Evolutionary conservation across 2,329 filamentous ascomycete genomes (phyloP).

Genomic region (Epichloe gansuensis): DNA sequence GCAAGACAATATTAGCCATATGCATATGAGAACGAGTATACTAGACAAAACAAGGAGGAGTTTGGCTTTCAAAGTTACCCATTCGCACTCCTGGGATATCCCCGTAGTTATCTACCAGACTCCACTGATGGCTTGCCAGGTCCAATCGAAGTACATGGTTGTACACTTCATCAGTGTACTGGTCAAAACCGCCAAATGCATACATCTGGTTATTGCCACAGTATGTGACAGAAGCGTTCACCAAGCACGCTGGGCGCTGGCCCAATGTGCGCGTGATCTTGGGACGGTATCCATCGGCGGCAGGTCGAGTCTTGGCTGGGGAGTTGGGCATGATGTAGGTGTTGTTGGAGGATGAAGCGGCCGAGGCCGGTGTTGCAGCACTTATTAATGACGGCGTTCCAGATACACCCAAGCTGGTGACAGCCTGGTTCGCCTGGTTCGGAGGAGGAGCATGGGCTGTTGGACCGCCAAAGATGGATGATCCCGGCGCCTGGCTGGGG

Average conservation of each 20-base stretch:
- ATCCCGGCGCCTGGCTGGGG: slow-evolving; percentile 26
- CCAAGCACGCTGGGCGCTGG: slow-evolving; percentile 80
- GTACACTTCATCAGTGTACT: slow-evolving; percentile 98
- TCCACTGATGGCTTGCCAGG: slow-evolving; percentile 82
- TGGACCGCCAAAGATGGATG: slow-evolving; percentile 36
- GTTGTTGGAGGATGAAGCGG: slow-evolving; percentile 46
- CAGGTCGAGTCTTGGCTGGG: slow-evolving; percentile 53
- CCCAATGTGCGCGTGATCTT: slow-evolving; percentile 69
- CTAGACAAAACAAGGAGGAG: neutral
- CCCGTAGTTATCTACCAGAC: slow-evolving; percentile 92
- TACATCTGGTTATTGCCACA: slow-evolving; percentile 96
- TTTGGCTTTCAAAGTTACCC: slow-evolving; percentile 40
- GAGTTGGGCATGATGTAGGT: slow-evolving; percentile 89
- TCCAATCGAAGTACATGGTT: slow-evolving; percentile 92
- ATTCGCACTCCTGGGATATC: slow-evolving; percentile 95
- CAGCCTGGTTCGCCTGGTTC: slow-evolving; percentile 14
- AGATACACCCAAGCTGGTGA: slow-evolving; percentile 17
- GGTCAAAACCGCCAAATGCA: slow-evolving; percentile 95
- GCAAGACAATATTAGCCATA: slow-evolving; percentile 5
- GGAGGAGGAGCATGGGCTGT: slow-evolving; percentile 15
- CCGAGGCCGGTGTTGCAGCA: slow-evolving; percentile 13
- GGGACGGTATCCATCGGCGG: slow-evolving; percentile 67
- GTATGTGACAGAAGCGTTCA: slow-evolving; percentile 98
- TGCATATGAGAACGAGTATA: neutral
- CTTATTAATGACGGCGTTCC: slow-evolving; percentile 13